Evolutionary conservation across 768 basidiomycete species (phyloP).

Genomic region (Mrakia hoshinonis): DNA sequence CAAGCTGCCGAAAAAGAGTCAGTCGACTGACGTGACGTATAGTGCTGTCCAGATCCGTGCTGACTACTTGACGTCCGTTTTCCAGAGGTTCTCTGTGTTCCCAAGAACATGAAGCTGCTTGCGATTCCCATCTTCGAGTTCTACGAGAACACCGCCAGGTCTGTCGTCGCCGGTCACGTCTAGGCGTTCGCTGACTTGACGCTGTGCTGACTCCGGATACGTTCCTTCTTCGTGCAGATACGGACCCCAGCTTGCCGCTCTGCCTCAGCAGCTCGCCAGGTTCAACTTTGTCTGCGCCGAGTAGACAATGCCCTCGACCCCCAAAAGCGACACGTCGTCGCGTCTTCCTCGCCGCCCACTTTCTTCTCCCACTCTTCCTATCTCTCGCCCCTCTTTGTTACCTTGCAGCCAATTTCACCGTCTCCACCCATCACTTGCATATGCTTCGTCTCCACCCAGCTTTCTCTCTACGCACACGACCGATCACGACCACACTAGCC

Average conservation of each 20-base stretch:
- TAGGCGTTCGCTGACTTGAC: too few species aligned
- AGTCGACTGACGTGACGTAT: slow-evolving; percentile 39
- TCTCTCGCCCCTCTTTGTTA: neutral
- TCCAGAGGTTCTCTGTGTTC: slow-evolving; percentile 87
- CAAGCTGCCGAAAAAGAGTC: slow-evolving; percentile 89
- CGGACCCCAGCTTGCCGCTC: slow-evolving; percentile 87
- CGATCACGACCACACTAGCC: neutral
- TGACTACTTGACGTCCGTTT: neutral
- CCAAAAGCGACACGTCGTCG: neutral
- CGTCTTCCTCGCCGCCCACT: too few species aligned
- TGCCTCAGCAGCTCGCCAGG: slow-evolving; percentile 65
- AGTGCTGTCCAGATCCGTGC: neutral
- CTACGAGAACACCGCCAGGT: slow-evolving; percentile 92
- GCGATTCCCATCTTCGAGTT: slow-evolving; percentile 75
- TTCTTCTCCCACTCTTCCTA: neutral
- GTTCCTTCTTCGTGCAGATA: slow-evolving; percentile 51
- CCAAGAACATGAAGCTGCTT: slow-evolving; percentile 91
- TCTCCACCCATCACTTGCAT: neutral
- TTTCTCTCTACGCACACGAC: neutral
- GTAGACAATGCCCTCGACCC: neutral
- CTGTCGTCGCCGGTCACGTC: too few species aligned
- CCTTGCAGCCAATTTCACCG: neutral
- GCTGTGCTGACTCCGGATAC: too few species aligned
- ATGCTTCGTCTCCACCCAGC: neutral
- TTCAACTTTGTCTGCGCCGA: slow-evolving; percentile 15